These are phyloP conservation scores for Rhipidocladum racemiflorum DNA, from an alignment of 176 grass and related monocot genomes.

Conservation along the genomic window DNA sequence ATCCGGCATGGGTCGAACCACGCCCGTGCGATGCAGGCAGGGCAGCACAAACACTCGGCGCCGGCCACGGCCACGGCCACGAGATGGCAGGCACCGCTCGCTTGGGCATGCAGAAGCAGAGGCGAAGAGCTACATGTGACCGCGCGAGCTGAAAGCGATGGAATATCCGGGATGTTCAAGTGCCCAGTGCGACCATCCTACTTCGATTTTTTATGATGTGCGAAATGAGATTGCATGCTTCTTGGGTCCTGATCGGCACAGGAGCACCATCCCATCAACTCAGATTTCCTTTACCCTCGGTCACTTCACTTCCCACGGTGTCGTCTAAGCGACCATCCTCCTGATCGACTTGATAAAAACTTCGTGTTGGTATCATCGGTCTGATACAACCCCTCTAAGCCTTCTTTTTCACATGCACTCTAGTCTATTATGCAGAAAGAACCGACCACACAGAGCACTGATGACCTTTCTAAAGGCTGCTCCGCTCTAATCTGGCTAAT, in stretches of 20 bases:
- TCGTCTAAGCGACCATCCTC: background rate
- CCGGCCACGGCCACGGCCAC: slow-evolving; percentile 7
- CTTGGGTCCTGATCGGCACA: background rate
- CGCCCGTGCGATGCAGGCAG: no score
- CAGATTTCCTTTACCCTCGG: slow-evolving; percentile 18
- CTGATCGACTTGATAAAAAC: background rate
- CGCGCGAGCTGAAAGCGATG: background rate
- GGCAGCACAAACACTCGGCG: slow-evolving; percentile 11
- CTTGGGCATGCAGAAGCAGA: no score
- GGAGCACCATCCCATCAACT: background rate
- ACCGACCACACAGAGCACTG: background rate
- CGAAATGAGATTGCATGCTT: background rate
- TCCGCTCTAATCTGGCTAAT: background rate
- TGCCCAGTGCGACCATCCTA: background rate
- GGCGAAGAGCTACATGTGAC: no score
- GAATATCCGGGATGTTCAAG: background rate
- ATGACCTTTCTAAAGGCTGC: background rate
- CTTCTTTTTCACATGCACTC: background rate
- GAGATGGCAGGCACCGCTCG: background rate
- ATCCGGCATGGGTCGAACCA: no score
- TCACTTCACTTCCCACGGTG: background rate
- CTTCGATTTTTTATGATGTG: background rate
- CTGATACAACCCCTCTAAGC: background rate
- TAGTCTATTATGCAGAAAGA: background rate
- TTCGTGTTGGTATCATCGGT: background rate